A percentile compares a stretch with the other conserved stretches of the same genome.
These are phyloP conservation scores for Musa itinerans DNA, from an alignment of 176 grass and related monocot genomes.

Conservation along the genomic window DNA sequence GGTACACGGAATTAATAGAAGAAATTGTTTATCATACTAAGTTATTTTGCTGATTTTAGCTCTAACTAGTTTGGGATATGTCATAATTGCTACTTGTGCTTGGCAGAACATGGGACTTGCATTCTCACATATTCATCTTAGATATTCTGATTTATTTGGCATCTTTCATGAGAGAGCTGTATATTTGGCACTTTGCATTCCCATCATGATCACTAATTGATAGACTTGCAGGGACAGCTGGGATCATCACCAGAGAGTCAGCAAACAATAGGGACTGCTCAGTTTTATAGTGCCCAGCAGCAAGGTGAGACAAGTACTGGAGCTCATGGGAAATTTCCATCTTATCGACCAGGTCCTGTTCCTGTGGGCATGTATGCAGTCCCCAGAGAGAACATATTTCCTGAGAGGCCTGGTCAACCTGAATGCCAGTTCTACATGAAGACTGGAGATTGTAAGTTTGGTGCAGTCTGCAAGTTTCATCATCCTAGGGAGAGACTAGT, in stretches of 20 bases:
- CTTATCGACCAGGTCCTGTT: constrained; percentile 63
- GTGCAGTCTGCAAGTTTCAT: constrained; percentile 87
- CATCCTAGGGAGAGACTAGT: constrained; percentile 71
- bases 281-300: constrained; percentile 43
- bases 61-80: neutral
- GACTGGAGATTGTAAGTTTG: constrained; percentile 94
- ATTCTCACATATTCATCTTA: too few relatives aligned
- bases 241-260: constrained; percentile 63
- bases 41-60: neutral
- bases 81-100: neutral
- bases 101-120: too few relatives aligned
- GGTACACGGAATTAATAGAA: neutral
- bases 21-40: neutral
- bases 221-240: constrained; percentile 40
- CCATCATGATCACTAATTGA: neutral
- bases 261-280: constrained; percentile 37
- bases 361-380: constrained; percentile 56
- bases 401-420: constrained; percentile 85
- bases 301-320: constrained; percentile 48
- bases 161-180: too few relatives aligned
- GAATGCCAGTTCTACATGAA: constrained; percentile 97
- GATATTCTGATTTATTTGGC: too few relatives aligned
- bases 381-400: constrained; percentile 74
- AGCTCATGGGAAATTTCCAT: constrained; percentile 50
- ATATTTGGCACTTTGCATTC: neutral